Evolutionary conservation across 495 filamentous ascomycete genomes (phyloP).

Genomic region (Neurospora sp.): DNA sequence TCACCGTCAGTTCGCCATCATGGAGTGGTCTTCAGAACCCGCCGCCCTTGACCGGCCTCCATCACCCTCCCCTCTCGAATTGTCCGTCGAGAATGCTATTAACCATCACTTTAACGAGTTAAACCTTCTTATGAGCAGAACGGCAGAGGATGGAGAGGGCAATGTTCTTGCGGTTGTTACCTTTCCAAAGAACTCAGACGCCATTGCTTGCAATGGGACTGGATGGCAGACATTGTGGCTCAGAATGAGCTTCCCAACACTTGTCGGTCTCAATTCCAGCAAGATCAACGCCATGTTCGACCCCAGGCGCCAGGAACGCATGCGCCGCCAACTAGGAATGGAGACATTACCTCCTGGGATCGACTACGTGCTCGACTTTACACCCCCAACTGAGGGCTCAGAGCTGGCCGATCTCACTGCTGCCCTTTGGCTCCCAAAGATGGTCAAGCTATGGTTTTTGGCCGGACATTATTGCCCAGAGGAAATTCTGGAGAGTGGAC

Average conservation of each 20-base stretch:
- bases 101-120: background rate
- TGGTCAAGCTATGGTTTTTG: conserved; percentile 38
- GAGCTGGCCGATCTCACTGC: conserved; percentile 48
- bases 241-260: conserved; percentile 36
- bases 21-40: background rate
- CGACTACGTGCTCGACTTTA: conserved; percentile 52
- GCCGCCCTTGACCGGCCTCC: background rate
- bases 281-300: conserved; percentile 40
- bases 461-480: conserved; percentile 31
- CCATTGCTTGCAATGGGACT: conserved; percentile 9
- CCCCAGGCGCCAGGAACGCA: conserved; percentile 26
- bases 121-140: background rate
- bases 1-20: background rate
- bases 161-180: conserved; percentile 50
- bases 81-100: background rate
- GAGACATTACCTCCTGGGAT: conserved; percentile 32
- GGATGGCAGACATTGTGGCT: conserved; percentile 23
- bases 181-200: conserved; percentile 24
- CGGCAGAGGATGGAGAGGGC: conserved; percentile 23
- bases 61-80: background rate
- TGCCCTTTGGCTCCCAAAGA: conserved; percentile 46
- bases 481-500: conserved; percentile 9
- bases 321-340: conserved; percentile 16
- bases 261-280: conserved; percentile 37
- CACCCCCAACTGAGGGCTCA: conserved; percentile 47